phyloP scores from a whole-genome alignment of 106 monocot species.

The Triglochin maritima region DNA sequence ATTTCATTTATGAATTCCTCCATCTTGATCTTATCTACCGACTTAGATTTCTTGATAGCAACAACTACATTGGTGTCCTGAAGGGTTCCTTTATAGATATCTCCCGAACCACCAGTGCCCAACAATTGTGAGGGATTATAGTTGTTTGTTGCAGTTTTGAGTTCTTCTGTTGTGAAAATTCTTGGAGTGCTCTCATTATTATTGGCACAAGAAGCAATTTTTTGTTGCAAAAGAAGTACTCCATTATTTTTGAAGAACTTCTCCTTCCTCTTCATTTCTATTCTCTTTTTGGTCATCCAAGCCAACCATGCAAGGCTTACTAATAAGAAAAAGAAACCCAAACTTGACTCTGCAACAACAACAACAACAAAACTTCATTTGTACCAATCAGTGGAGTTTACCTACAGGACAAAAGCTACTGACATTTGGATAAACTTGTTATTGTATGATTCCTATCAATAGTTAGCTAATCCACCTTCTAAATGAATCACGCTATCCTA shows the following conservation, averaged over 20 bases:
- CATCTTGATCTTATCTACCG: neutral
- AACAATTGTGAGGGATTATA: neutral
- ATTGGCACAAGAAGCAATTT: too few species aligned
- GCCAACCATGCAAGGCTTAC: neutral
- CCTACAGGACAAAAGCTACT: too few species aligned
- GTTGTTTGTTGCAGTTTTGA: neutral
- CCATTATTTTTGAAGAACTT: too few species aligned
- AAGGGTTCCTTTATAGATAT: neutral
- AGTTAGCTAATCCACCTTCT: too few species aligned
- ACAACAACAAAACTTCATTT: neutral
- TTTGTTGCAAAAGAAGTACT: too few species aligned
- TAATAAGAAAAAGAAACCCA: constrained; percentile 1
- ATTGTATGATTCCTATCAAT: too few species aligned
- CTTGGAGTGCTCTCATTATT: neutral
- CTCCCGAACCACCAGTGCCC: neutral
- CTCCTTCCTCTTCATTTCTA: neutral
- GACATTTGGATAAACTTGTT: too few species aligned
- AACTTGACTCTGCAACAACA: neutral
- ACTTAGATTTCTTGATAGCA: constrained; percentile 7
- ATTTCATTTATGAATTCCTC: constrained; percentile 8
- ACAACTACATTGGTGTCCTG: neutral
- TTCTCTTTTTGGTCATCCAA: constrained; percentile 12
- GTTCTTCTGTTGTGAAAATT: neutral
- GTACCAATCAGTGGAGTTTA: too few species aligned
- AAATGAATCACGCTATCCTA: too few species aligned